Percentiles rank a stretch among this genome's conserved stretches.
Conservation (phyloP, 83 land plant genomes). For the Diphasiastrum complanatum region DNA sequence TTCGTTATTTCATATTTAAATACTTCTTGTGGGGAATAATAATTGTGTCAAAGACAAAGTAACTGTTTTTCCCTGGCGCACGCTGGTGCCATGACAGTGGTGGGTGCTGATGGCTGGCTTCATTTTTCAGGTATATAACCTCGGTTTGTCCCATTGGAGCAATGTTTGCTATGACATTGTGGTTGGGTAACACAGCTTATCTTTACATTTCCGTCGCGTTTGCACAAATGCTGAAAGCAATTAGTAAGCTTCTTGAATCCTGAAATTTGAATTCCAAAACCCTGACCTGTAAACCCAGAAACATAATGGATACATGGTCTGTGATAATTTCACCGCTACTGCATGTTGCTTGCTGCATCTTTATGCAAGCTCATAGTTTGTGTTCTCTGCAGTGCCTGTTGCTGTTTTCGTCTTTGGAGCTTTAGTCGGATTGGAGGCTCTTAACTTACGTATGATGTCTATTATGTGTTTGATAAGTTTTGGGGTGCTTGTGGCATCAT, state of each 20-base stretch:
- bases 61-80: no score
- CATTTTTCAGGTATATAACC: constrained; percentile 48
- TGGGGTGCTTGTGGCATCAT: constrained; percentile 90
- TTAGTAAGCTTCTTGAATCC: constrained; percentile 53
- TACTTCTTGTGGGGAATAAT: no score
- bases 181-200: constrained; percentile 98
- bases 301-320: background rate
- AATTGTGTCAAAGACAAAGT: no score
- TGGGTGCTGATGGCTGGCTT: background rate
- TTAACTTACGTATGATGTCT: constrained; percentile 65
- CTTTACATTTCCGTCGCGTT: constrained; percentile 95
- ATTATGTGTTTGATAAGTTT: constrained; percentile 91
- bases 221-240: constrained; percentile 97
- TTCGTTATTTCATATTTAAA: no score
- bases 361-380: no score
- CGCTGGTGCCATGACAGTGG: background rate
- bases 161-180: constrained; percentile 92
- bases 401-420: constrained; percentile 90
- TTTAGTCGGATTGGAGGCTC: constrained; percentile 66
- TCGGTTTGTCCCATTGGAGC: constrained; percentile 97
- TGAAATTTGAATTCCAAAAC: background rate
- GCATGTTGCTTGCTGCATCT: no score
- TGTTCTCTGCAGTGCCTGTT: constrained; percentile 86
- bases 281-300: background rate
- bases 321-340: no score